Base-by-base conservation (phyloP, 202 grass and related monocot genomes). In the Sporobolus alterniflorus region DNA sequence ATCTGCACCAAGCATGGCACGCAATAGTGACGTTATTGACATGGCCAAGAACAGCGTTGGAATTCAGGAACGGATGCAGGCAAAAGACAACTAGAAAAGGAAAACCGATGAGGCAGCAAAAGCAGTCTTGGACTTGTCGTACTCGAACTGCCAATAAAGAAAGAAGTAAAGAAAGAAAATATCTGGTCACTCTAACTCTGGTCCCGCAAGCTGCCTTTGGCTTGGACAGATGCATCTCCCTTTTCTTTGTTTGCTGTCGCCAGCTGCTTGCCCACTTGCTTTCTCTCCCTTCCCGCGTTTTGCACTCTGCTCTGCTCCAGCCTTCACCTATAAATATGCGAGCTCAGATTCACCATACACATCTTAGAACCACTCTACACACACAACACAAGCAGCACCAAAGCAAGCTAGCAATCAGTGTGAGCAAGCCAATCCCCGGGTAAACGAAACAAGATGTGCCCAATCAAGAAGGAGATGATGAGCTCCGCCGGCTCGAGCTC, bases 381-480 rank as follows among this genome's bases (percentile, higher is more conserved):
- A 46, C 82, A 39, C 21, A 36, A 3, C 10, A 28, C 62, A 25
- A 33, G 43, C 60, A 70, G 4, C 9, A 64, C 21, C 50, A 54
- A 13, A 64, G 49, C 25, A 76, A 76, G n/a, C n/a, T n/a, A 69
- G 55, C 17, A n/a, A n/a, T n/a, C n/a, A n/a, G n/a, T n/a, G n/a
- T n/a, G n/a, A n/a, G n/a, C n/a, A 75, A 15, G 32, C 3, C 15
- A 74, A 14, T 20, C 11, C 15, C 13, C 24, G 11, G 12, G 43
- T 39, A 4, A 39, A 14, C 43, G 43, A 46, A 3, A 13, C 43
- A 71, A 62, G 67, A 88, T 80, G 88, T 89, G 84, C 17, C 34
- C 20, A 46, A 84, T 85, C 64, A 85, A 80, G 87, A 52, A 36
- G 70, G 82, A 89, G 82, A 85, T 89, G 82, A 75, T 85, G 78